These are phyloP conservation scores for Brassica napus DNA, from an alignment of 345 rosid species.

Conservation along the genomic window Da-Ae NC_063445.1:1744001-1744500, in stretches of 20 bases:
- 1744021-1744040: background rate
- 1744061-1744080: background rate
- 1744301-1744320: background rate
- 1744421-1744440: background rate
- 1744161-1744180: background rate
- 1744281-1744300: background rate
- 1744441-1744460: background rate
- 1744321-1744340: background rate
- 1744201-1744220: background rate
- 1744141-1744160: background rate
- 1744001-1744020: background rate
- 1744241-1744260: background rate
- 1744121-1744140: background rate
- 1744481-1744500: background rate
- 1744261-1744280: background rate
- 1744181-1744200: background rate
- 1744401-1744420: background rate
- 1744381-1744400: slow-evolving; percentile 8
- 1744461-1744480: background rate
- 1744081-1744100: background rate
- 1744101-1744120: background rate
- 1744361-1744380: background rate
- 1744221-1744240: background rate
- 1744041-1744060: background rate
- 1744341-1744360: background rate